These are phyloP conservation scores for Amniculicola lignicola DNA, from an alignment of 495 filamentous ascomycete species.

Conservation along the genomic window DNA sequence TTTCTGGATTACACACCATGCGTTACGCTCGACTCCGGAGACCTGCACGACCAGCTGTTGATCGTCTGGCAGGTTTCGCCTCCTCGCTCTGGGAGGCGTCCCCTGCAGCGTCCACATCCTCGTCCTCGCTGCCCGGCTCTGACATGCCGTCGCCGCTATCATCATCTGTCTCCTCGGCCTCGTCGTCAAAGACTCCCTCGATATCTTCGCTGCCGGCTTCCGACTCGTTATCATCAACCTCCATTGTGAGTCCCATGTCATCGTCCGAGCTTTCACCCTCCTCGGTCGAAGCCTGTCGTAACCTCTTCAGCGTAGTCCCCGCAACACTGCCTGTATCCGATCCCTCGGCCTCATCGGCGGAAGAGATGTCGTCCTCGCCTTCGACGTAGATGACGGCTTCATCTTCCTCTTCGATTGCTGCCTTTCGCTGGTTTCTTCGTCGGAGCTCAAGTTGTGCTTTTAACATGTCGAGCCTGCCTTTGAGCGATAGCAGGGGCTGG, in stretches of 20 bases:
- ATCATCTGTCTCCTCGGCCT: constrained; percentile 43
- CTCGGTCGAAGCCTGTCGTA: constrained; percentile 21
- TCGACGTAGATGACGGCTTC: constrained; percentile 85
- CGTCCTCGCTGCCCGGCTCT: constrained; percentile 33
- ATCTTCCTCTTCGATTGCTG: constrained; percentile 59
- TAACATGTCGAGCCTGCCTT: constrained; percentile 89
- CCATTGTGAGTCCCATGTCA: constrained; percentile 36
- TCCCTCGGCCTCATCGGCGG: constrained; percentile 40
- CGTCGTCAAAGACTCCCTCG: constrained; percentile 38
- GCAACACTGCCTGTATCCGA: constrained; percentile 35
- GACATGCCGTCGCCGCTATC: constrained; percentile 41
- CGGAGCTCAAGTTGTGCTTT: constrained; percentile 80
- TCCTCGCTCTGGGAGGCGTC: constrained; percentile 34
- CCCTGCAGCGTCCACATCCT: constrained; percentile 36
- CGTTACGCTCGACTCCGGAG: constrained; percentile 3
- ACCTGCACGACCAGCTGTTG: constrained; percentile 17
- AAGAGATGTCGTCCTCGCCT: constrained; percentile 47
- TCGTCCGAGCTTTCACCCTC: constrained; percentile 34
- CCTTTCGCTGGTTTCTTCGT: constrained; percentile 53
- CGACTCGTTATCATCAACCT: constrained; percentile 23
- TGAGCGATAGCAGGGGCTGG: constrained; percentile 78
- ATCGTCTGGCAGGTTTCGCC: constrained; percentile 13
- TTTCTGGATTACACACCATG: neutral
- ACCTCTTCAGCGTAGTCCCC: constrained; percentile 13
- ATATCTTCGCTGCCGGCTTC: constrained; percentile 31